A percentile compares a stretch with the other conserved stretches of the same genome.
phyloP scores from a whole-genome alignment of 129 eudicot species.

The Flaveria brownii region DNA sequence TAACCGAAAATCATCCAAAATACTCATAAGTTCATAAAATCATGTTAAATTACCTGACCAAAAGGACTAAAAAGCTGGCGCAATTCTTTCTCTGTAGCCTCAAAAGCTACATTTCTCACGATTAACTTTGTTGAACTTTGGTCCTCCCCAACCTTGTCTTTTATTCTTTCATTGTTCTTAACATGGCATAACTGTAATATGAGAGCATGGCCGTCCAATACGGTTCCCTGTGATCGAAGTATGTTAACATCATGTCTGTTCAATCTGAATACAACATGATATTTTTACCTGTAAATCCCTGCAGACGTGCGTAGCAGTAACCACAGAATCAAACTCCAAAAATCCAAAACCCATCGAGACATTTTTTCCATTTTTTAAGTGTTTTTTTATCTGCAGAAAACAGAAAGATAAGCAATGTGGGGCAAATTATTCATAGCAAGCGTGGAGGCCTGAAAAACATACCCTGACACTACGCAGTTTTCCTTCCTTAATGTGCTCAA shows the following conservation, averaged over 20 bases:
- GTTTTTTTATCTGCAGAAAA: slow-evolving; percentile 67
- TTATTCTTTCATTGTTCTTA: slow-evolving; percentile 58
- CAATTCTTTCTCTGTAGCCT: slow-evolving; percentile 89
- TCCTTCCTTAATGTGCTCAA: slow-evolving; percentile 74
- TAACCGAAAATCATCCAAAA: neutral
- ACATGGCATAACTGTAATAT: slow-evolving; percentile 79
- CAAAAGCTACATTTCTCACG: slow-evolving; percentile 97
- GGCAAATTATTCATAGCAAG: slow-evolving; percentile 2
- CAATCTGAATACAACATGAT: slow-evolving; percentile 9
- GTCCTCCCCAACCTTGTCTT: slow-evolving; percentile 61
- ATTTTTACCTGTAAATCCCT: slow-evolving; percentile 64
- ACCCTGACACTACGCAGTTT: slow-evolving; percentile 83
- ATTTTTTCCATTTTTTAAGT: slow-evolving; percentile 80
- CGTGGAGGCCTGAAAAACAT: slow-evolving; percentile 15
- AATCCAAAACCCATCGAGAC: slow-evolving; percentile 96
- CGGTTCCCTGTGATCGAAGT: slow-evolving; percentile 68
- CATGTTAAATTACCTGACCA: slow-evolving; percentile 65
- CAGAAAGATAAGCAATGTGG: neutral
- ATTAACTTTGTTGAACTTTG: slow-evolving; percentile 86
- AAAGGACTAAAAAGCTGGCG: slow-evolving; percentile 76
- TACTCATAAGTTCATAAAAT: neutral
- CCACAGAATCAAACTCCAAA: slow-evolving; percentile 79
- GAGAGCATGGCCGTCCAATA: slow-evolving; percentile 95
- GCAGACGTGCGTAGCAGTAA: slow-evolving; percentile 68
- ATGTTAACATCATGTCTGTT: neutral